Conservation (phyloP, 2,329 filamentous ascomycete species). For the Phialemonium atrogriseum region DNA sequence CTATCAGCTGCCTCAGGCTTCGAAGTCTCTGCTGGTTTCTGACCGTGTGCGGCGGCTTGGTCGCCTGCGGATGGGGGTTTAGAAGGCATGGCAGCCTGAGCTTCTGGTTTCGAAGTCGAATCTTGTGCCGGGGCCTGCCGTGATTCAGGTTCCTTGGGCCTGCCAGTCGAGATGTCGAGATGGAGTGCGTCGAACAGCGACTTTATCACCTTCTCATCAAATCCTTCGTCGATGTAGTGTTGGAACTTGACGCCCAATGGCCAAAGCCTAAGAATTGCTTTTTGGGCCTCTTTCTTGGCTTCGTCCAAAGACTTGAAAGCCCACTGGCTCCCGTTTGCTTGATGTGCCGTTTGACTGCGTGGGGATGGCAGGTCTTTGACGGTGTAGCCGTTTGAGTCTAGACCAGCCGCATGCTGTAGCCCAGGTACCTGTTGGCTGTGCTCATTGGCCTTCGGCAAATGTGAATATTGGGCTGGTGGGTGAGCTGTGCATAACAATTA, state of each 20-base stretch:
- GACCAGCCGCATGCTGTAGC: background rate
- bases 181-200: slow-evolving; percentile 62
- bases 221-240: slow-evolving; percentile 64
- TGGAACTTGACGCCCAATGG: slow-evolving; percentile 64
- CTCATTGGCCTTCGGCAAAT: background rate
- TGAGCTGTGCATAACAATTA: too few relatives aligned
- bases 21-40: slow-evolving; percentile 4
- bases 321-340: too few relatives aligned
- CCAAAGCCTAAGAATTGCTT: slow-evolving; percentile 57
- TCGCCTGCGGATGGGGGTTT: background rate
- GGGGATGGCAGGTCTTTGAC: background rate
- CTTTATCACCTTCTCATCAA: slow-evolving; percentile 55
- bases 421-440: slow-evolving; percentile 3
- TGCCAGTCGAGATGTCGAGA: slow-evolving; percentile 33
- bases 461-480: slow-evolving; percentile 1
- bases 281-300: slow-evolving; percentile 51
- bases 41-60: background rate
- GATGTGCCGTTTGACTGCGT: background rate
- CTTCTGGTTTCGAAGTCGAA: too few relatives aligned
- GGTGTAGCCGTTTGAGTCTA: background rate
- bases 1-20: slow-evolving; percentile 24
- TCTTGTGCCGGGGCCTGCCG: background rate
- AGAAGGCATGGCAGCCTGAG: background rate
- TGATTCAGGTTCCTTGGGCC: background rate
- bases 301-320: slow-evolving; percentile 25